Evolutionary conservation across 2,329 filamentous ascomycete species (phyloP).

Genomic region (Rachicladosporium sp.): DNA sequence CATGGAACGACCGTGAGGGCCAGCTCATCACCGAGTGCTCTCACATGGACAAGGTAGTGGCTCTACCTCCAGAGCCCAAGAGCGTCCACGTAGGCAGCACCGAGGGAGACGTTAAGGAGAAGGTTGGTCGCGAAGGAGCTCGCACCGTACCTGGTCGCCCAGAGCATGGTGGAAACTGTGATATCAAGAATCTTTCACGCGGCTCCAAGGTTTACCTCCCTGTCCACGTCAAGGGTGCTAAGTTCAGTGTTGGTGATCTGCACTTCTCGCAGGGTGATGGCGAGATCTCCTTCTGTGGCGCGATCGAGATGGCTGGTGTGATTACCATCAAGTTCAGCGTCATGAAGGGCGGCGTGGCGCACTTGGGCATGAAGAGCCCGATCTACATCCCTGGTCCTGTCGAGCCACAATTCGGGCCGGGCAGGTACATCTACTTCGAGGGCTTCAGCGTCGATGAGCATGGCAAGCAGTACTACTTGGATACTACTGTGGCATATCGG

Average conservation of each 20-base stretch:
- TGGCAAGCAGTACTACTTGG: conserved; percentile 81
- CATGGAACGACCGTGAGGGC: conserved; percentile 74
- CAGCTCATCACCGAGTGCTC: conserved; percentile 61
- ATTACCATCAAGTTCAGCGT: conserved; percentile 87
- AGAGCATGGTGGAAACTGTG: conserved; percentile 82
- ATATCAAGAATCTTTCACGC: conserved; percentile 75
- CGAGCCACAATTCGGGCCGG: conserved; percentile 75
- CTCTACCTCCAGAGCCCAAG: conserved; percentile 59
- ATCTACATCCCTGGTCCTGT: conserved; percentile 81
- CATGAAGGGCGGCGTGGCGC: conserved; percentile 65
- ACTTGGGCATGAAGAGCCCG: conserved; percentile 66
- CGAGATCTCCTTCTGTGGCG: conserved; percentile 64
- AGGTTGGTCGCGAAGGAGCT: conserved; percentile 61
- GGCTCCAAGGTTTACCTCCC: conserved; percentile 78
- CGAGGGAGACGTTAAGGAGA: conserved; percentile 43
- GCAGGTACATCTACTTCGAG: conserved; percentile 72
- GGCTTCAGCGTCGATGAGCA: conserved; percentile 82
- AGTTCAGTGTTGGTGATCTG: conserved; percentile 80
- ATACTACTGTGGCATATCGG: conserved; percentile 74
- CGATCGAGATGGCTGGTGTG: conserved; percentile 86
- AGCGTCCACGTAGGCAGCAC: conserved; percentile 63
- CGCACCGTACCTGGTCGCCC: conserved; percentile 73
- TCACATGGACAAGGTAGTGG: conserved; percentile 58
- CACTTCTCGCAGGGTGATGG: conserved; percentile 84
- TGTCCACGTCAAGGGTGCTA: conserved; percentile 74